These are phyloP conservation scores for Astrothelium macrocarpum DNA, from an alignment of 495 filamentous ascomycete species.

Conservation along the genomic window DNA sequence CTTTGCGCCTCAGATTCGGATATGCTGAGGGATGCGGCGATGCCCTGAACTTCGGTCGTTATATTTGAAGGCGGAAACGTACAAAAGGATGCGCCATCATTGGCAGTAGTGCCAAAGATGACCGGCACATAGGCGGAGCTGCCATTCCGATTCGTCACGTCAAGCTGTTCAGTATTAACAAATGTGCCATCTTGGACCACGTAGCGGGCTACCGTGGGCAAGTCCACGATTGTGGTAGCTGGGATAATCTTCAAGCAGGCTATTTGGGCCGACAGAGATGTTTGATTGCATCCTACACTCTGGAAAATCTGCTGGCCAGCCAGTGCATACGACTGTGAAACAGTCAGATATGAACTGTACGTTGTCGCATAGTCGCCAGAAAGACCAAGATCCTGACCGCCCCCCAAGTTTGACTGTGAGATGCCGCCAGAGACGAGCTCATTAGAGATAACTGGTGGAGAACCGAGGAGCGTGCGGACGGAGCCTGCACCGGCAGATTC, in stretches of 20 bases:
- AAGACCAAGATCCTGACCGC: slow-evolving; percentile 32
- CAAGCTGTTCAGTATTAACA: slow-evolving; percentile 34
- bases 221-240: slow-evolving; percentile 25
- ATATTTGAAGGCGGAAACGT: slow-evolving; percentile 31
- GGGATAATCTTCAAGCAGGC: slow-evolving; percentile 32
- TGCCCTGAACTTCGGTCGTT: slow-evolving; percentile 26
- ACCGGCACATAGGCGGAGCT: slow-evolving; percentile 33
- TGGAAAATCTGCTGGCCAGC: slow-evolving; percentile 33
- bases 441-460: slow-evolving; percentile 31
- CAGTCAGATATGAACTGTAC: slow-evolving; percentile 41
- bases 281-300: slow-evolving; percentile 31
- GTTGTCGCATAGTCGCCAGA: slow-evolving; percentile 38
- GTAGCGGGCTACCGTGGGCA: slow-evolving; percentile 33
- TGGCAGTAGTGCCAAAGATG: slow-evolving; percentile 34
- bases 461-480: slow-evolving; percentile 23
- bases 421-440: slow-evolving; percentile 34
- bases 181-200: slow-evolving; percentile 39
- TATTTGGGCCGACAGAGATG: slow-evolving; percentile 28
- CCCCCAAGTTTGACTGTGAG: slow-evolving; percentile 40
- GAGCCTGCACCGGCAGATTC: slow-evolving; percentile 42
- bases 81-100: slow-evolving; percentile 37
- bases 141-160: slow-evolving; percentile 26
- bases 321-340: slow-evolving; percentile 31
- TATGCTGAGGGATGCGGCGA: slow-evolving; percentile 32
- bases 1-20: slow-evolving; percentile 27